These are phyloP conservation scores for Pseudogymnoascus sp. DNA, from an alignment of 2,329 filamentous ascomycete genomes.

Conservation along the genomic window DNA sequence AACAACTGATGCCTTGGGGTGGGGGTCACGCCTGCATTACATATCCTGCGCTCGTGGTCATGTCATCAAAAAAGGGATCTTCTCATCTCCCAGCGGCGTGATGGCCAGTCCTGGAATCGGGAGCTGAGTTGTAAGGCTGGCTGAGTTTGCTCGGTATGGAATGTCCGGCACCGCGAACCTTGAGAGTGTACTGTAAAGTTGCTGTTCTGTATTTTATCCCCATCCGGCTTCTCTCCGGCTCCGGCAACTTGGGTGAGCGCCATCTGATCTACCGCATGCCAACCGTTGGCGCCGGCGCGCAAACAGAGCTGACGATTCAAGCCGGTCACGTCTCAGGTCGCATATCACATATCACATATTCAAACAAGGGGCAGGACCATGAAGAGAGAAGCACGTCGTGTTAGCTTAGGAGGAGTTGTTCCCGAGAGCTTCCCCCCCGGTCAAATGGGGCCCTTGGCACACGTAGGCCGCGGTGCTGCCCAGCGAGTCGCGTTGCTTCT, in stretches of 20 bases:
- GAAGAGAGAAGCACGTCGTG: background rate
- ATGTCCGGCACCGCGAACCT: background rate
- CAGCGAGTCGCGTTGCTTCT: background rate
- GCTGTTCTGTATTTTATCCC: background rate
- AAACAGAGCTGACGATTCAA: constrained; percentile 3
- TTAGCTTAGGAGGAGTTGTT: background rate
- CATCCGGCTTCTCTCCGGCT: background rate
- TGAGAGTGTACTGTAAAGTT: background rate
- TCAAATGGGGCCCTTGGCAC: background rate
- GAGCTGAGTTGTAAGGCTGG: background rate
- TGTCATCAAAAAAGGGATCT: background rate
- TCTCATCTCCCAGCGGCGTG: background rate
- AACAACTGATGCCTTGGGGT: background rate
- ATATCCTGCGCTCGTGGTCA: background rate
- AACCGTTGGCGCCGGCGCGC: background rate
- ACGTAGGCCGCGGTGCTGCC: background rate
- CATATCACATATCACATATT: background rate
- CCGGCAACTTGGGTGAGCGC: background rate
- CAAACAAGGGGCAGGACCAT: background rate
- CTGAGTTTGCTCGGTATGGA: background rate
- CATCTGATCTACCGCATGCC: background rate
- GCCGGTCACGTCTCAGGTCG: background rate
- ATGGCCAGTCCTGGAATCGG: background rate
- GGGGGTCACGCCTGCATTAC: constrained; percentile 3
- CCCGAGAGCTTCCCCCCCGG: background rate